Base-by-base conservation (phyloP, 148 eudicot species). In the Rhododendron ovatum region DNA sequence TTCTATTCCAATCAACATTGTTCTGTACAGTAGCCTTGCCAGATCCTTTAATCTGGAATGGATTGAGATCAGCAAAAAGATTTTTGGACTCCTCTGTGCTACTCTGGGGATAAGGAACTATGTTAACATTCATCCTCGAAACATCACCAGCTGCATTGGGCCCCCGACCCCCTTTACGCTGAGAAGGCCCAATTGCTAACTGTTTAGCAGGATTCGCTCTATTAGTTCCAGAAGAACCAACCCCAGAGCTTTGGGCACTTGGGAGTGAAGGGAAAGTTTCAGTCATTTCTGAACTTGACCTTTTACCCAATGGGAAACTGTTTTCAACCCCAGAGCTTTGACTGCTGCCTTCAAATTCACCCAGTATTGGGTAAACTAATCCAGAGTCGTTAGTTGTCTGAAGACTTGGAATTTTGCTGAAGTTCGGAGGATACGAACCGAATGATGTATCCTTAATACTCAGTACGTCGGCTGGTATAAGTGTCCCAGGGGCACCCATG, bases 401-500 rank as follows among this genome's bases (percentile, higher is more conserved):
- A 73, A 87, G 18, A 85, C 84, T 90, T 77, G 95, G 93, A 69
- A 91, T 78, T 83, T 84, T 93, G 86, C 86, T 91, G 82, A 90
- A 78, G 80, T 89, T 89, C 41, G 93, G 93, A 80, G 86, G 89
- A 78, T 82, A 90, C 11, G 93, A 81, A 78, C 89, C 89, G 82
- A 89, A 86, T 80, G 95, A 88, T 82, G 92, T 81, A 89, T 93
- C 93, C 84, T 89, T 92, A 20, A 86, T 86, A 86, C 92, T 94
- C 67, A 91, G 90, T 74, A 88, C 88, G 89, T 97, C 98, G 24
- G 94, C 93, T 33, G 99, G 98, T 90, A 97, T 93, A 59, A 94
- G 91, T 71, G 98, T 93, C 85, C 99, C 99, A 13, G 99, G 99
- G 83, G 93, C 99, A 86, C 98, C 98, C 99, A 97, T 97, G 89